Conservation (phyloP, 2,329 filamentous ascomycete species). For the Ceratocystis lukuohia region DNA sequence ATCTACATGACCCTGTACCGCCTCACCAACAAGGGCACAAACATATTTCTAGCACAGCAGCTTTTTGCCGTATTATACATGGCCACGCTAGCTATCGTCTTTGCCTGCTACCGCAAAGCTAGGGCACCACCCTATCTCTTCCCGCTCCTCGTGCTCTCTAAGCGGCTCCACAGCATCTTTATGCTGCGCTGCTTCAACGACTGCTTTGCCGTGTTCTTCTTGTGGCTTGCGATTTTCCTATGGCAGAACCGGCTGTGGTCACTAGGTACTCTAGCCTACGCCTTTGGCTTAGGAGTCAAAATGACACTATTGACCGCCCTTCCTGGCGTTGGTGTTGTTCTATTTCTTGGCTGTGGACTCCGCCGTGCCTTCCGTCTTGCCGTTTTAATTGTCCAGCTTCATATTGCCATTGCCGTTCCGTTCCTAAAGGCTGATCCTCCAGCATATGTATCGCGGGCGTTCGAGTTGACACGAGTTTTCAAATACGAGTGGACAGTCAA, state of each 20-base stretch:
- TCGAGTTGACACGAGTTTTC: constrained; percentile 83
- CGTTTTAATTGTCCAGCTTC: constrained; percentile 61
- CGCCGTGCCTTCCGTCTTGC: constrained; percentile 56
- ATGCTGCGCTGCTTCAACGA: constrained; percentile 92
- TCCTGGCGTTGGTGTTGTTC: constrained; percentile 63
- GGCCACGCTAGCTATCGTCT: constrained; percentile 57
- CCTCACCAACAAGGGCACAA: constrained; percentile 58
- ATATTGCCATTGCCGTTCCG: constrained; percentile 52
- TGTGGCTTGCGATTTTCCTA: constrained; percentile 68
- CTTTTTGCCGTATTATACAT: constrained; percentile 75
- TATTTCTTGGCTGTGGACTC: constrained; percentile 62
- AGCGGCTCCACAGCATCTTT: constrained; percentile 87
- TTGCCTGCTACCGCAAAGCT: constrained; percentile 67
- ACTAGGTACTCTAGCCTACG: constrained; percentile 58
- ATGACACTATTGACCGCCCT: constrained; percentile 80
- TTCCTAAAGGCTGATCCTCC: constrained; percentile 53
- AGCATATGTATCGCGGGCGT: constrained; percentile 70
- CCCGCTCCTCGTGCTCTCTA: constrained; percentile 73
- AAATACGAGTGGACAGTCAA: constrained; percentile 98
- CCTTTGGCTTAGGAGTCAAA: constrained; percentile 75
- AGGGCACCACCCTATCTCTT: constrained; percentile 78
- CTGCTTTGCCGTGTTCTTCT: constrained; percentile 69
- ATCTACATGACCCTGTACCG: constrained; percentile 70
- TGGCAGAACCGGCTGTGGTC: constrained; percentile 67
- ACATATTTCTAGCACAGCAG: constrained; percentile 71